Evolutionary conservation across 2,329 filamentous ascomycete species (phyloP), one percentile per base, ranked within the genome.

Genomic region (Saccharata proteae): DNA sequence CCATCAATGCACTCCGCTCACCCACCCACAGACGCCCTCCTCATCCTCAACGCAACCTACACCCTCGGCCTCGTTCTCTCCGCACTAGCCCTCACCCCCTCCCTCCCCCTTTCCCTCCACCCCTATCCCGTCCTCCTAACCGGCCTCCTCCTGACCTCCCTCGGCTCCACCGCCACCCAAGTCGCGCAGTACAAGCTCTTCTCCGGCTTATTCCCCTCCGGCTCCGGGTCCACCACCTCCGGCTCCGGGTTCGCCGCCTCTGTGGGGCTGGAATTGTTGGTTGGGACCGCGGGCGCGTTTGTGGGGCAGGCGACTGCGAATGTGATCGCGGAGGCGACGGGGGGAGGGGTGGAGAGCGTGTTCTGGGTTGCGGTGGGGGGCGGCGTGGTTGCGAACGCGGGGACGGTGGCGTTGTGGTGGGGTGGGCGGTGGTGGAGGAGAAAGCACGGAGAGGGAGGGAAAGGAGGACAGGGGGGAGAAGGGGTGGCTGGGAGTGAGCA

Each of bases 111-210:
- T n/a, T 5, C 67, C 65, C 1, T 69, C 72, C 0, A 64, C 71
- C 0, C 65, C 64, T 1, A 57, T 67, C 3, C 66, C 70, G 4
- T 68, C 59, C 18, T 77, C 67, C 49, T 77, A 21, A 61, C 58
- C 11, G 72, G 70, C 2, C 52, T 63, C 20, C 54, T 77, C 2
- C 50, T 77, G 9, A 59, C 67, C 16, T 63, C 71, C 0, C 49
- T 77, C 0, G 72, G 72, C n/a, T 72, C 76, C 38, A 71, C 75
- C 13, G 68, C 72, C 0, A 77, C 73, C 0, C 71, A 77, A 40
- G 61, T 75, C 17, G 73, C 73, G 0, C 71, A 76, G 44, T 77
- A 76, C 46, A 74, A 75, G 38, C 65, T 77, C 38, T 77, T 77
- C 41, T 73, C 69, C 0, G 72, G 69, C 0, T 77, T 72, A 72